Base-by-base conservation (phyloP, 192 early-diverging fungal species). In the Entomortierella lignicola region DNA sequence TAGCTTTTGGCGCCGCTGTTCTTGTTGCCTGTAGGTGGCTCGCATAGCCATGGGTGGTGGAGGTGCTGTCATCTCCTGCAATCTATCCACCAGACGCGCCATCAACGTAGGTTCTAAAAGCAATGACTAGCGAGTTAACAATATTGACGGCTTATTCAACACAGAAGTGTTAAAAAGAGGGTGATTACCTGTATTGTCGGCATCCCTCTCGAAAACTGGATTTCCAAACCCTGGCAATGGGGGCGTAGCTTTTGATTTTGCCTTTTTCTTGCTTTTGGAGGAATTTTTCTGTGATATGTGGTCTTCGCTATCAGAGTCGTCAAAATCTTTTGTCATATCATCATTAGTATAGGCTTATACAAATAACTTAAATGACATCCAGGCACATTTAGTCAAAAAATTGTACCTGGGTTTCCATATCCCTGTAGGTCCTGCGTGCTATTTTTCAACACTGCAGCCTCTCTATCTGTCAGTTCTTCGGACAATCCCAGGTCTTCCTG, bases 211-310 rank as follows among this genome's bases (percentile, higher is more conserved):
- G 39, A 70, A 79, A 11, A 50, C 68, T 17, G 75, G 75, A 57
- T 79, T 79, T 0, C 75, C 75, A 26, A 79, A 79, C 15, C 75
- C 75, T 11, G 75, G 75, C 18, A 79, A 41, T 54, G 75, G 75
- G 10, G 75, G 75, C 21, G 68, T 20, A 23, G 67, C 48, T 55
- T 41, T 68, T 13, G 30, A 56, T 29, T 43, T 42, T 15, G 10
- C 26, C 42, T 47, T 39, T 44, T 56, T 66, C 17, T 51, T 65
- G 8, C n/a, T 39, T 42, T 51, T 55, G 2, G 41, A 44, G 11
- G 15, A 15, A 8, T n/a, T 29, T 34, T 43, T 55, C 15, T n/a
- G 47, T 6, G 54, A n/a, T 17, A 21, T 12, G 29, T 77, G 37
- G 15, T 62, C 41, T 5, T 77, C 73, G 43, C 59, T 63, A 32